These are phyloP conservation scores for Bipolaris cookei DNA, from an alignment of 2,329 filamentous ascomycete genomes.

Conservation along the genomic window DNA sequence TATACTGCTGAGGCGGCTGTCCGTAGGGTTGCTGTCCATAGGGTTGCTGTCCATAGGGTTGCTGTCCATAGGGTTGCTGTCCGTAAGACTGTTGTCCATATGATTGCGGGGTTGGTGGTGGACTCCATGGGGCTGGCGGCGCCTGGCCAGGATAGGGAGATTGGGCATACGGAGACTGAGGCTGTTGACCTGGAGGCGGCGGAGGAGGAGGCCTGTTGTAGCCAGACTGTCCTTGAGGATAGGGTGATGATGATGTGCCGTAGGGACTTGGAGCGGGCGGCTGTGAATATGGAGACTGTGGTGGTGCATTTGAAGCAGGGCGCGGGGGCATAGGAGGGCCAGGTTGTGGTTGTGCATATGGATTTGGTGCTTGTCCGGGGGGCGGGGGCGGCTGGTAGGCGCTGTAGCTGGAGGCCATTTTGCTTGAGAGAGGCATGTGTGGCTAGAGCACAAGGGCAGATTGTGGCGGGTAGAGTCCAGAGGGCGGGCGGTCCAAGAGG, in stretches of 20 bases:
- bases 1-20: slow-evolving; percentile 21
- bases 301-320: slow-evolving; percentile 46
- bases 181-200: slow-evolving; percentile 37
- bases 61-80: slow-evolving; percentile 32
- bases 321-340: slow-evolving; percentile 42
- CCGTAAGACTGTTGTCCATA: slow-evolving; percentile 38
- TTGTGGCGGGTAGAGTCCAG: slow-evolving; percentile 18
- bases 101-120: slow-evolving; percentile 40
- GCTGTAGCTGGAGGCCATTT: slow-evolving; percentile 40
- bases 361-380: slow-evolving; percentile 36
- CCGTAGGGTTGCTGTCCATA: slow-evolving; percentile 45
- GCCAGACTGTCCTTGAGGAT: slow-evolving; percentile 43
- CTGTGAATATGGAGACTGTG: slow-evolving; percentile 54
- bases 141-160: slow-evolving; percentile 23
- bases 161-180: slow-evolving; percentile 28
- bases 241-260: slow-evolving; percentile 46
- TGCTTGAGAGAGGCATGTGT: slow-evolving; percentile 37
- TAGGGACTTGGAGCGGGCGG: slow-evolving; percentile 47
- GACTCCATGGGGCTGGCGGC: slow-evolving; percentile 27
- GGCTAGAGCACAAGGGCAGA: slow-evolving; percentile 21
- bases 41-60: slow-evolving; percentile 26
- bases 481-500: slow-evolving; percentile 13
- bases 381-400: slow-evolving; percentile 40
- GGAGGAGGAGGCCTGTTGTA: slow-evolving; percentile 47
- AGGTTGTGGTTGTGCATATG: slow-evolving; percentile 36